Evolutionary conservation across 2,329 filamentous ascomycete species (phyloP), one percentile per base, ranked within the genome.

Genomic region (Thelonectria blattea): DNA sequence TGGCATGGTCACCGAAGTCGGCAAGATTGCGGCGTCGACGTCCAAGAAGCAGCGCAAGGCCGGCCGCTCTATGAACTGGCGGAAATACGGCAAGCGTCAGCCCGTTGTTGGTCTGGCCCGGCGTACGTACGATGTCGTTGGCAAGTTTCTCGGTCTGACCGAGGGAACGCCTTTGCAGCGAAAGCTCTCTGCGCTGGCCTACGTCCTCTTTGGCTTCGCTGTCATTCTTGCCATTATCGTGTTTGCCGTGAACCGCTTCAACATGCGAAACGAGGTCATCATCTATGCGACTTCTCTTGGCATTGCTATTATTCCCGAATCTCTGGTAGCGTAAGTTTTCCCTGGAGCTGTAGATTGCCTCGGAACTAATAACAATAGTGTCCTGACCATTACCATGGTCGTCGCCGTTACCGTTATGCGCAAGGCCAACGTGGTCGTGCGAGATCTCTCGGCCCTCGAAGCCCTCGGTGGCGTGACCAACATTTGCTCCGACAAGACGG

Each of bases 101-200:
- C 79, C 81, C 2, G 72, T 82, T 10, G 76, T 83, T 15, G 81
- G 81, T 14, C 71, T 81, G 27, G 62, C 74, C 3, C 82, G 78
- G 71, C 81, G 82, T 51, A 75, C 75, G 30, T 83, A 80, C 58
- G 79, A 83, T 66, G 75, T 80, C 17, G 65, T 83, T 46, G 83
- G 83, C 65, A 84, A 85, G 73, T 87, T 88, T 67, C 80, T 89
- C 54, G 87, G 84, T 50, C 71, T 86, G 24, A 83, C 81, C 4
- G 82, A 88, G 61, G 91, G 91, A 30, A 95, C 91, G 2, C 91
- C 91, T 3, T 80, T 95, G 50, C 91, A 93, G 76, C 85, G 88
- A 65, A 93, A 91, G 75, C 80, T 95, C 52, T 90, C 89, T 61
- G 90, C 91, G 68, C 82, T 95, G 61, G 91, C 91, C 11, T 89